Evolutionary conservation across 306 rosid species (phyloP), one percentile per base, ranked within the genome.

Genomic region (Morella rubra): DNA sequence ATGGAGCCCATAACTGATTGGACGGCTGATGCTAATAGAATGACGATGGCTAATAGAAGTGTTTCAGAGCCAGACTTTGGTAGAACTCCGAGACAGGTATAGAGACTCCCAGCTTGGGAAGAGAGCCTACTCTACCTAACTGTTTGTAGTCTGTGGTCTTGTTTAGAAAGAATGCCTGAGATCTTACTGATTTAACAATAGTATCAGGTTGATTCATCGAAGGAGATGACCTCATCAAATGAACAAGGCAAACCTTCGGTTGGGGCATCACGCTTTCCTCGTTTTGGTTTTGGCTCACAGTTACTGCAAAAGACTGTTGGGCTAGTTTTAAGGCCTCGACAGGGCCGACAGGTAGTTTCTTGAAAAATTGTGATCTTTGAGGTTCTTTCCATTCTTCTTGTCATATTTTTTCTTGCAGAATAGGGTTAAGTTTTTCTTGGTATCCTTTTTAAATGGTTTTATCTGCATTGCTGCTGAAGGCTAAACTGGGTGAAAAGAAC

Each of bases 11-110:
- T 85, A n/a, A 84, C 87, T 76, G 97, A 87, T 82, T 85, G 96
- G 97, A 80, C 88, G 14, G 79, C 86, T 75, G 91, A 84, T 66
- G 76, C 81, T 74, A 84, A 73, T 81, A 87, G 75, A 79, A 87
- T 82, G 90, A 58, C 87, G 56, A 84, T 72, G 87, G 88, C 77
- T 78, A 91, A 82, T 79, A 90, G 97, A 88, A 94, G 98, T 85
- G 90, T 91, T 84, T 94, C 98, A 64, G 98, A 94, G 86, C 96
- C 97, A 51, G 97, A 91, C 73, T 78, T 94, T 80, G 92, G 97
- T 75, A 87, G 97, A 87, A 82, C 49, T 81, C 96, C 96, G 45
- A 84, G 90, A 82, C 93, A 91, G 92, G 97, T 91, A 75, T 79
- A 91, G 74, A 74, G 58, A 24, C 51, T 58, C 50, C 66, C 76